Percentiles rank a stretch among this genome's conserved stretches.
Conservation (phyloP, 345 rosid species). For the Turritis glabra region DNA sequence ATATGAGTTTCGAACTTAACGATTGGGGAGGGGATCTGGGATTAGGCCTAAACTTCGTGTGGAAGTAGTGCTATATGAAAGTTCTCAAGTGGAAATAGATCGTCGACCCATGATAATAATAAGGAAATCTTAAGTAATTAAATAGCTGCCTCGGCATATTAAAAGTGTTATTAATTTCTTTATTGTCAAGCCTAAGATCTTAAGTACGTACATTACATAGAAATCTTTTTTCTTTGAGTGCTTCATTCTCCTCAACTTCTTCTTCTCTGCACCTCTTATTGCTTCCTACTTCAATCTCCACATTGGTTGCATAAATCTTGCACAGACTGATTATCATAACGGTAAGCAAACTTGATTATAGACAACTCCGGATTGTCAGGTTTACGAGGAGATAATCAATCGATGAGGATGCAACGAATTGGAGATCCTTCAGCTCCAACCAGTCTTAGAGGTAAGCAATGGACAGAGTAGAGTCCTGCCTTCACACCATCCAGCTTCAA, state of each 20-base stretch:
- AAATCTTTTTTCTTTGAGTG: not conserved
- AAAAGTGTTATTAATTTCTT: not conserved
- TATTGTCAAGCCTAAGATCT: not conserved
- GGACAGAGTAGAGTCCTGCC: slow-evolving; percentile 64
- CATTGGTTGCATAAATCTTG: not conserved
- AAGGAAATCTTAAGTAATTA: too few relatives aligned
- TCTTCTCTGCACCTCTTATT: slow-evolving; percentile 22
- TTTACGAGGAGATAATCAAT: slow-evolving; percentile 32
- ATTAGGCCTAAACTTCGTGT: too few relatives aligned
- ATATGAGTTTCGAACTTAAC: too few relatives aligned
- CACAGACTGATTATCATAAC: not conserved
- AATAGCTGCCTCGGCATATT: not conserved
- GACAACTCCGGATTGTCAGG: not conserved
- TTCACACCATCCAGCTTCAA: slow-evolving; percentile 64
- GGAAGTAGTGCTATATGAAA: too few relatives aligned
- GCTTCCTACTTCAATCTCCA: slow-evolving; percentile 4
- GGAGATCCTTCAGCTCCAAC: slow-evolving; percentile 79
- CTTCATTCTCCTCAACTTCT: slow-evolving; percentile 6
- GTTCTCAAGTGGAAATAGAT: too few relatives aligned
- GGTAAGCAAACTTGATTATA: not conserved
- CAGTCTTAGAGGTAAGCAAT: slow-evolving; percentile 72
- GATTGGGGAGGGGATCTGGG: too few relatives aligned
- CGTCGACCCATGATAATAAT: too few relatives aligned
- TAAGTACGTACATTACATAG: not conserved
- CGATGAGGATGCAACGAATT: slow-evolving; percentile 68